These are phyloP conservation scores for Pythium chondricola DNA, from an alignment of 352 stramenopile genomes.

Conservation along the genomic window DNA sequence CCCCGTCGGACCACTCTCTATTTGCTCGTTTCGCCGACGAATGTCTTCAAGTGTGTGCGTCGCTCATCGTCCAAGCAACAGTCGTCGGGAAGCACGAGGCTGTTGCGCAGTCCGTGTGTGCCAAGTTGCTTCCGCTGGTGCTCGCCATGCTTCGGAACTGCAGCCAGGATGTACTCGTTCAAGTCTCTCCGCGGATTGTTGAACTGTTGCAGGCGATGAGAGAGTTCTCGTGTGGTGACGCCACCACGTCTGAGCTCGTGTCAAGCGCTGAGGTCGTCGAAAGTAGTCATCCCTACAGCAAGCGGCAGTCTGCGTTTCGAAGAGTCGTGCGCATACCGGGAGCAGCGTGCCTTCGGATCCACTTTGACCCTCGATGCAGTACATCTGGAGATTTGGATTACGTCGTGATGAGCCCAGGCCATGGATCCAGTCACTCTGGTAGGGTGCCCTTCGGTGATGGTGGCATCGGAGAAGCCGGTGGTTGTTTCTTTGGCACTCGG, in stretches of 20 bases:
- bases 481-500: constrained; percentile 59
- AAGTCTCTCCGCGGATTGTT: background rate
- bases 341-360: constrained; percentile 48
- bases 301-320: constrained; percentile 48
- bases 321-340: constrained; percentile 51
- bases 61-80: background rate
- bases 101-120: constrained; percentile 9
- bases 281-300: constrained; percentile 59
- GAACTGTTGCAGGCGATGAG: background rate
- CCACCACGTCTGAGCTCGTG: too few relatives aligned
- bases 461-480: constrained; percentile 54
- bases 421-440: constrained; percentile 55
- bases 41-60: constrained; percentile 29
- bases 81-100: background rate
- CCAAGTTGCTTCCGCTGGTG: constrained; percentile 15
- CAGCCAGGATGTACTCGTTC: constrained; percentile 8
- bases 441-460: constrained; percentile 47
- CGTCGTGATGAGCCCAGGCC: constrained; percentile 50
- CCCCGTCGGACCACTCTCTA: constrained; percentile 3
- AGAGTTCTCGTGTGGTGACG: background rate
- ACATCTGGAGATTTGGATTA: constrained; percentile 61
- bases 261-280: constrained; percentile 42
- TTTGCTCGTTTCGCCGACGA: constrained; percentile 38
- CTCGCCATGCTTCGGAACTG: constrained; percentile 14
- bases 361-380: constrained; percentile 58